Evolutionary conservation across 352 stramenopile species (phyloP).

Genomic region (Albugo candida): DNA sequence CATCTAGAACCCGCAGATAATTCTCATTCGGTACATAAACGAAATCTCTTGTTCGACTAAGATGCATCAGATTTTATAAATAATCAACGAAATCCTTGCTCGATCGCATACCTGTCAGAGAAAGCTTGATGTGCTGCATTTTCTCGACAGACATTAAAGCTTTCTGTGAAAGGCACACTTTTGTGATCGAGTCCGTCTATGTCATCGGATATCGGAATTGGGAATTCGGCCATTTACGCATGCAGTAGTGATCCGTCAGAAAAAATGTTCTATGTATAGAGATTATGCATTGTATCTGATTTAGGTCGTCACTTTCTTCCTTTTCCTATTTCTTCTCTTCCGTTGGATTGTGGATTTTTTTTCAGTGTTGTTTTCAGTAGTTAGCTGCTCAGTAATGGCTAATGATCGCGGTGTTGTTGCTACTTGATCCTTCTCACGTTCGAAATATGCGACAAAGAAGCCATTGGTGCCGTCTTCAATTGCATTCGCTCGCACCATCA

Average conservation of each 20-base stretch:
- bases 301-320: neutral
- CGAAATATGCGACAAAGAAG: conserved; percentile 95
- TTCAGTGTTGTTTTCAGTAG: too few relatives aligned
- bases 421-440: conserved; percentile 17
- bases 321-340: neutral
- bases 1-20: conserved; percentile 45
- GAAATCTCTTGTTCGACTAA: conserved; percentile 43
- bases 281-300: too few relatives aligned
- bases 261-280: too few relatives aligned
- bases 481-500: conserved; percentile 81
- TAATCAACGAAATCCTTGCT: neutral
- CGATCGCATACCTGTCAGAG: conserved; percentile 24
- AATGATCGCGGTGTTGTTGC: too few relatives aligned
- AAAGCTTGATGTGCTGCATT: conserved; percentile 54
- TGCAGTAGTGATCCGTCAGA: conserved; percentile 14
- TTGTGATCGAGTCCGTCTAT: too few relatives aligned
- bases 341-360: neutral
- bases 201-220: too few relatives aligned
- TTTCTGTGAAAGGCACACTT: conserved; percentile 12
- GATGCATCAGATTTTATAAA: neutral
- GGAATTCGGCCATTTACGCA: conserved; percentile 16
- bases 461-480: conserved; percentile 89
- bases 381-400: too few relatives aligned
- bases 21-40: conserved; percentile 34
- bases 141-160: conserved; percentile 47